Base-by-base conservation (phyloP, 495 filamentous ascomycete genomes). In the Talaromyces wortmannii region DNA sequence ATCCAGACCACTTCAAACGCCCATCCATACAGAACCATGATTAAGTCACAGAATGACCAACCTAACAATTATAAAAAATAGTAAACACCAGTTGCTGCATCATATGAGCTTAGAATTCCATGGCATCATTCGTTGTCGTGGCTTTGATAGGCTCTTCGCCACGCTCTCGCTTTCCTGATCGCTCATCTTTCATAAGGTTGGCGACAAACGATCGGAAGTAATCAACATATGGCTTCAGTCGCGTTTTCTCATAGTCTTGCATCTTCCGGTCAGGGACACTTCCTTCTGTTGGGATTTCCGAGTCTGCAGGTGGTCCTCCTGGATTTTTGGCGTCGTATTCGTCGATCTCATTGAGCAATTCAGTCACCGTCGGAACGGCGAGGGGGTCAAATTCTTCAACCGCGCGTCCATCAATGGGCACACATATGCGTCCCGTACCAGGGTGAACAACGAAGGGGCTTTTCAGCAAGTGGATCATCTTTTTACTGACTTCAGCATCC, bases 401-500 rank as follows among this genome's bases (percentile, higher is more conserved):
- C 17, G 77, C 65, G 18, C 74, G 68, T 12, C 80, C 75, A 64
- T 96, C 88, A 62, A 98, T 97, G 10, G 94, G 94, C 48, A 98
- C 95, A 72, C 94, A 98, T 17, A 98, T 86, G 51, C 91, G 74
- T 0, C 92, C 95, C 0, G 95, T 98, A 6, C 89, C 90, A 0
- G 94, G 94, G 74, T 98, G 94, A 31, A 98, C 85, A 54, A 96
- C 92, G 60, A 98, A 98, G 4, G 94, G 94, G 57, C 83, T 89
- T 65, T 98, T 98, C 46, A 98, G 81, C 76, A 98, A 80, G 79
- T 98, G 94, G 74, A 95, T 97, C 67, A 95, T 83, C 64, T 96
- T 95, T 74, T 97, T 97, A 62, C 87, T 90, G 61, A 98, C 94
- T 60, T 96, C 91, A 53, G 90, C 89, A 77, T 98, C 94, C 50